Base-by-base conservation (phyloP, 2,329 filamentous ascomycete species). In the Pseudopyrenochaeta lycopersici region DNA sequence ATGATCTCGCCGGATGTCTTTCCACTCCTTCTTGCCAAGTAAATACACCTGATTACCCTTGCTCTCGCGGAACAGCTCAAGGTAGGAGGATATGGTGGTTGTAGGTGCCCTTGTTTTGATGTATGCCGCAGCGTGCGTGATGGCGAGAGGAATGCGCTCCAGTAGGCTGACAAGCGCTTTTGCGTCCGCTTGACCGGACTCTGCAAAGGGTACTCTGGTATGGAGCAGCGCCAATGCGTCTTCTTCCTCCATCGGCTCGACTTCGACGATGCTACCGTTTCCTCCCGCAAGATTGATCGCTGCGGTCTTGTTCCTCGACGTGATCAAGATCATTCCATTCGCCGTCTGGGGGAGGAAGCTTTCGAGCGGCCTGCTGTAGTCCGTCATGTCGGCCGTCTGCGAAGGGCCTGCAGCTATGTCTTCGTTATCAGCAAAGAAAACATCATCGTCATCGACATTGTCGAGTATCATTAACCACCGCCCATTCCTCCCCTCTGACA, bases 1-100 rank as follows among this genome's bases (percentile, higher is more conserved):
- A 15, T 49, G 14, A 53, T 78, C 74, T 40, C 74, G 66, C 18
- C 71, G 64, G 9, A 72, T 43, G 36, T 60, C 54, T 46, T 75
- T 67, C 32, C 58, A 63, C 29, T 20, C 51, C 17, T 77, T 68
- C 30, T 43, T 54, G 18, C 50, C 35, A 1, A 65, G 54, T 1
- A 62, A 54, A 15, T 38, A 43, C 42, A 49, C 54, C 51, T 64
- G 63, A 27, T 70, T 67, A 40, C 52, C 35, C 18, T 77, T 68
- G 60, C 70, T 76, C 41, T 70, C 52, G n/a, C 59, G 66, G 56
- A 52, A 46, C 36, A 52, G 49, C 49, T 46, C 43, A 33, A 52
- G 49, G 43, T 52, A 52, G 39, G 40, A 39, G n/a, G 40, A 38
- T 2, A 50, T 44, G 31, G 30, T 50, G 20, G 40, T 50, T 14